Conservation (phyloP, 345 rosid genomes). For the Euclidium syriacum region DNA sequence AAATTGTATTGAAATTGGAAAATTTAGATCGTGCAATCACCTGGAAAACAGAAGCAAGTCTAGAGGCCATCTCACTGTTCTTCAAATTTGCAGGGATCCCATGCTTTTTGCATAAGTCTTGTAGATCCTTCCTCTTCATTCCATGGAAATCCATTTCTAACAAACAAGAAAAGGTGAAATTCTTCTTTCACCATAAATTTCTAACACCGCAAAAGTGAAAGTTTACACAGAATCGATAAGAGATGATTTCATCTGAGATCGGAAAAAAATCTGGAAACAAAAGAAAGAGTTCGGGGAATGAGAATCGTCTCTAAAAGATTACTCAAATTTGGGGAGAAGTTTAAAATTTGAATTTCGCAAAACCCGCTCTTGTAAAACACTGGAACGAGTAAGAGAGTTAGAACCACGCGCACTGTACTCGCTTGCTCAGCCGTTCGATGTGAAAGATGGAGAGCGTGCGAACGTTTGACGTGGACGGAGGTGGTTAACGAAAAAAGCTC, state of each 20-base stretch:
- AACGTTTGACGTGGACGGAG: neutral
- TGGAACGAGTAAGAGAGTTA: neutral
- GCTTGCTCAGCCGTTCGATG: neutral
- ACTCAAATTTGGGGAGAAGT: neutral
- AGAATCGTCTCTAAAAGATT: neutral
- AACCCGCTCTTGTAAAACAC: slow-evolving; percentile 7
- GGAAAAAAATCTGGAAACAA: neutral
- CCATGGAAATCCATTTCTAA: slow-evolving; percentile 36
- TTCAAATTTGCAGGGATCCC: slow-evolving; percentile 54
- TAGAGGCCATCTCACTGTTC: slow-evolving; percentile 50
- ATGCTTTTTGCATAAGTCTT: slow-evolving; percentile 52
- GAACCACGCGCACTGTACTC: neutral
- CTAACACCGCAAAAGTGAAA: neutral
- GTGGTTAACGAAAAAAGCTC: neutral
- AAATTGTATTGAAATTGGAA: too few relatives aligned
- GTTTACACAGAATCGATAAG: neutral
- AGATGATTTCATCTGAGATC: neutral
- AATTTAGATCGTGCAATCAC: slow-evolving; percentile 8
- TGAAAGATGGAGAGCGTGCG: neutral
- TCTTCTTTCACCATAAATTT: slow-evolving; percentile 6
- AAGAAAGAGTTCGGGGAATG: neutral
- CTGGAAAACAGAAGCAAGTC: slow-evolving; percentile 35
- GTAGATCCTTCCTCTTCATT: slow-evolving; percentile 56
- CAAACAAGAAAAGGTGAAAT: neutral
- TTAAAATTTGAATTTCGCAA: neutral